Evolutionary conservation across 441 rosid species (phyloP).

Genomic region (Brassica hybrid): DNA sequence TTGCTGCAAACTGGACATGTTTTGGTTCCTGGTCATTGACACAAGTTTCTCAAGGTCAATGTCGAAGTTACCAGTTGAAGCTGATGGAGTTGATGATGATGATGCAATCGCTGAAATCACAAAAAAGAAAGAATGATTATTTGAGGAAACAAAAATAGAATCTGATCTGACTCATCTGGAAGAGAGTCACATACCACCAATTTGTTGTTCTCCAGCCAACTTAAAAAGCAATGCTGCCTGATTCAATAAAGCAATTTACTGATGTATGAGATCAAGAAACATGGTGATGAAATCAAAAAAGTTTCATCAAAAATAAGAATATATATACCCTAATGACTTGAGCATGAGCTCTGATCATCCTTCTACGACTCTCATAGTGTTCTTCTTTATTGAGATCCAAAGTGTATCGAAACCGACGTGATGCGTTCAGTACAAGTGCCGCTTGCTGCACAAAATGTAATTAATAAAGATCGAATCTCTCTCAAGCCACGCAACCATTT

Average conservation of each 20-base stretch:
- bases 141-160: neutral
- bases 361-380: constrained; percentile 67
- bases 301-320: no score
- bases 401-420: constrained; percentile 97
- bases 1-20: constrained; percentile 62
- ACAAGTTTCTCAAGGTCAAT: constrained; percentile 83
- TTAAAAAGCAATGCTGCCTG: constrained; percentile 98
- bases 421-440: constrained; percentile 87
- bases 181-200: constrained; percentile 50
- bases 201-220: constrained; percentile 85
- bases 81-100: constrained; percentile 39
- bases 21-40: constrained; percentile 81
- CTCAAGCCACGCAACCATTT: neutral
- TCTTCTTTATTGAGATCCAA: constrained; percentile 90
- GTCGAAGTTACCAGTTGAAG: constrained; percentile 61
- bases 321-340: constrained; percentile 97
- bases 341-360: constrained; percentile 93
- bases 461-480: constrained; percentile 11
- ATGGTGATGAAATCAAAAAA: no score
- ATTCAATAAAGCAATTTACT: constrained; percentile 18
- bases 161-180: neutral
- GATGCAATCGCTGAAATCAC: constrained; percentile 48
- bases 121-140: neutral
- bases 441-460: constrained; percentile 70
- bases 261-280: constrained; percentile 13